phyloP scores from a whole-genome alignment of 192 early-diverging fungal genomes.

The Coemansia guatemalensis region DNA sequence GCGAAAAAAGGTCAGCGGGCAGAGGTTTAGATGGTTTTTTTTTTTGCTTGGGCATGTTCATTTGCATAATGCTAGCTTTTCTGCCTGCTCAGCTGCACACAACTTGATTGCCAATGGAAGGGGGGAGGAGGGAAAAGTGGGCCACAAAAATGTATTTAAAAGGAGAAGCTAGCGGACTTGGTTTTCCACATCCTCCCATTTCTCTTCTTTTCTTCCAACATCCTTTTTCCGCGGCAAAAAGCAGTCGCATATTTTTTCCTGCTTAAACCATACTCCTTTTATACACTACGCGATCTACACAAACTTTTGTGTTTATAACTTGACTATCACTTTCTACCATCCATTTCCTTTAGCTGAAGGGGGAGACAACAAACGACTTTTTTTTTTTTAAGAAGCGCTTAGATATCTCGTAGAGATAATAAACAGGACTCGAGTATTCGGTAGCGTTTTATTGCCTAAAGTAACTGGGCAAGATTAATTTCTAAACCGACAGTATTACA shows the following conservation, averaged over 20 bases:
- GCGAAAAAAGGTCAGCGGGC: background rate
- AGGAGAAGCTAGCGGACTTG: background rate
- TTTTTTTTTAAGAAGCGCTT: too few species aligned
- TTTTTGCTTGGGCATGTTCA: background rate
- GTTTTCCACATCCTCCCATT: background rate
- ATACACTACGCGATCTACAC: background rate
- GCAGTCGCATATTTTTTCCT: slow-evolving; percentile 15
- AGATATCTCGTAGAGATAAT: too few species aligned
- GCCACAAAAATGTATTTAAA: background rate
- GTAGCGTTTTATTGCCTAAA: too few species aligned
- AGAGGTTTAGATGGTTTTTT: background rate
- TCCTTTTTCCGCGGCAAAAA: background rate
- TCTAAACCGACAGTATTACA: too few species aligned
- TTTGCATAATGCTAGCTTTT: background rate
- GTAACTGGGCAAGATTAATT: too few species aligned
- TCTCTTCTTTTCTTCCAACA: too few species aligned
- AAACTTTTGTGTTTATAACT: too few species aligned
- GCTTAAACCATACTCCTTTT: background rate
- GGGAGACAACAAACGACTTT: too few species aligned
- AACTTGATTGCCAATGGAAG: background rate
- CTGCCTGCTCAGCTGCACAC: background rate
- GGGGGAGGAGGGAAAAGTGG: background rate
- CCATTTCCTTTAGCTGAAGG: too few species aligned
- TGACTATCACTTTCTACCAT: too few species aligned
- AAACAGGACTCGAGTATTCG: too few species aligned